These are phyloP conservation scores for Volvariella volvacea DNA, from an alignment of 1,284 basidiomycete genomes.

Conservation along the genomic window DNA sequence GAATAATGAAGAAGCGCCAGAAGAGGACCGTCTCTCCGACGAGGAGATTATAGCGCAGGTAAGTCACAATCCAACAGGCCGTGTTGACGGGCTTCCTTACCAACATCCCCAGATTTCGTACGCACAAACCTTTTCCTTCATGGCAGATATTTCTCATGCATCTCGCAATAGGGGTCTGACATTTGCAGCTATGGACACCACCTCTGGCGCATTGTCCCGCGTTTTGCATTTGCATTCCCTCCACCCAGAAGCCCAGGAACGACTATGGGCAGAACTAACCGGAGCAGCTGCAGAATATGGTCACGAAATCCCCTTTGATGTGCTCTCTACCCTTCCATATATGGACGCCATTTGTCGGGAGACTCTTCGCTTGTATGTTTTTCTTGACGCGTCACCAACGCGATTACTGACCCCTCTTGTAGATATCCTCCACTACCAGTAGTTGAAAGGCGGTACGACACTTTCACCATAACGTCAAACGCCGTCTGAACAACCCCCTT, in stretches of 20 bases:
- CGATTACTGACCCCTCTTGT: too few species aligned
- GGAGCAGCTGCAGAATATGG: constrained; percentile 18
- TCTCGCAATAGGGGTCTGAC: constrained; percentile 29
- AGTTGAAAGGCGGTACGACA: too few species aligned
- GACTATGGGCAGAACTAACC: constrained; percentile 29
- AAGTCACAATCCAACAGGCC: background rate
- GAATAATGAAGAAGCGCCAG: constrained; percentile 22
- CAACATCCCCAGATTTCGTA: too few species aligned
- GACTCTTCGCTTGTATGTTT: constrained; percentile 34
- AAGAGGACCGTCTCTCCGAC: constrained; percentile 24
- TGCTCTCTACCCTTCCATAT: constrained; percentile 29
- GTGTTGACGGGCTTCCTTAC: too few species aligned
- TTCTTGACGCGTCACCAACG: too few species aligned
- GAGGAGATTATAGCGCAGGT: constrained; percentile 23
- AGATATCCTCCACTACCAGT: too few species aligned
- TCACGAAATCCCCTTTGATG: constrained; percentile 27
- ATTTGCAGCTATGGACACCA: constrained; percentile 41
- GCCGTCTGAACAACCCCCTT: too few species aligned
- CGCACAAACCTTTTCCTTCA: too few species aligned
- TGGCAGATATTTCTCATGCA: constrained; percentile 11
- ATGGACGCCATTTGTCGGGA: constrained; percentile 38
- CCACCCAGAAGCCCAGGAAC: constrained; percentile 29
- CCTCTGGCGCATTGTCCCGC: constrained; percentile 31
- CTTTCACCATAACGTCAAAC: too few species aligned
- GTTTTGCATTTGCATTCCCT: constrained; percentile 28